Conservation (phyloP, 176 grass and related monocot genomes). For the Triticum dicoccoides region DNA sequence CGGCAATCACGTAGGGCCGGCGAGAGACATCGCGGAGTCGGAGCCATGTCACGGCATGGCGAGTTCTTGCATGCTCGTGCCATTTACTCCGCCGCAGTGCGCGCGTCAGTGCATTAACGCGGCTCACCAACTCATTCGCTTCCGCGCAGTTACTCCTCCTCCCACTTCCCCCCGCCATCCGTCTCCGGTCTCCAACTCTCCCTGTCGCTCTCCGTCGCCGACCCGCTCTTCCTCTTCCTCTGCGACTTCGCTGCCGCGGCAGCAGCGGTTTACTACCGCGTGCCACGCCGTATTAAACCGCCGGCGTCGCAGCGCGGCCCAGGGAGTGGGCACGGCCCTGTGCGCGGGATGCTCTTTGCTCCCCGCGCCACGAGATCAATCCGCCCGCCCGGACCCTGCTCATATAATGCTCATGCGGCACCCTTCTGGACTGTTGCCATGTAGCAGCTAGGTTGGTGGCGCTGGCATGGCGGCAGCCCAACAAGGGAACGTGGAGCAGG, state of each 20-base stretch:
- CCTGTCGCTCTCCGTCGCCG: not conserved
- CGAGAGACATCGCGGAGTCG: too few species aligned
- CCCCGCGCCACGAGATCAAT: not conserved
- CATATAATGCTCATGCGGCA: conserved; percentile 29
- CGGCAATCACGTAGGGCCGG: too few species aligned
- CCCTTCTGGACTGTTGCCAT: not conserved
- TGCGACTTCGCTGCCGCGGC: not conserved
- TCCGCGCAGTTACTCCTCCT: not conserved
- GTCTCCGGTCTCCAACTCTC: not conserved
- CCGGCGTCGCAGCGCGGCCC: not conserved
- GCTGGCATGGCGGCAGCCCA: not conserved
- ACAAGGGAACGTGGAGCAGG: conserved; percentile 8
- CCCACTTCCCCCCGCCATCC: not conserved
- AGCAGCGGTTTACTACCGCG: not conserved
- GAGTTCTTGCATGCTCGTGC: too few species aligned
- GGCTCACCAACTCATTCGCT: conserved; percentile 16
- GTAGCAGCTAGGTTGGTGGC: not conserved
- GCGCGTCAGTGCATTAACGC: conserved; percentile 31
- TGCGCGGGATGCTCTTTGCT: conserved; percentile 45
- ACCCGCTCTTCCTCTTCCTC: not conserved
- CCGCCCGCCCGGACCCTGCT: not conserved
- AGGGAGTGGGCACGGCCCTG: conserved; percentile 24
- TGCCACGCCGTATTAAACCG: conserved; percentile 1
- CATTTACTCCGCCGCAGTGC: not conserved
- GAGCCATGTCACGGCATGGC: too few species aligned